Evolutionary conservation across 768 basidiomycete species (phyloP), one percentile per base, ranked within the genome.

Genomic region (Tephrocybe rancida): DNA sequence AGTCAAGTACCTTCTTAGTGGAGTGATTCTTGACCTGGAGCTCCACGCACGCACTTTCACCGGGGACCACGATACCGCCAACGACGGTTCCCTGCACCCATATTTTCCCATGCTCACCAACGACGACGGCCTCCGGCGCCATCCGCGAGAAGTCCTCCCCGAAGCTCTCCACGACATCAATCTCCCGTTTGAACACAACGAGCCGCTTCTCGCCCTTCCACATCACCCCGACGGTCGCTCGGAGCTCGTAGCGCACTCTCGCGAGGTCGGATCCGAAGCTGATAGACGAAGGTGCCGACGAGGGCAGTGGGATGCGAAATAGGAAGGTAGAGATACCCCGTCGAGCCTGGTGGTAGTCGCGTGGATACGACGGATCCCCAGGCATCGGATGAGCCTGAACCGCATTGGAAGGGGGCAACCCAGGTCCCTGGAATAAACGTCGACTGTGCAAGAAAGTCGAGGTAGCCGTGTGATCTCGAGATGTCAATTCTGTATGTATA

Each of bases 1-100:
- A 54, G 32, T 8, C 24, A 49, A 59, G 18, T 27, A 89, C 91
- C 86, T 87, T 92, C 72, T 88, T 90, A 46, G 73, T 71, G 1
- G 90, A 88, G 64, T 91, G 87, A 61, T 94, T 94, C 75, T 86
- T 91, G 44, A 93, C 85, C 57, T 87, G 83, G 48, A 94, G 69
- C 61, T 91, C 87, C 38, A 93, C 74, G 63, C 85, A 88, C 16
- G 80, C 85, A 55, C 80, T 82, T 62, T 85, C 82, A 8, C 91
- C 91, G 26, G 86, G 81, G 7, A 90, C 75, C 16, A 86, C 62
- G 13, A 87, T 69, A 7, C 80, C 83, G 29, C 83, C 87, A 21
- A 88, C 70, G 16, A 94, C 64, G 49, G 72, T 80, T 1, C 82
- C 90, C 61, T 88, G 87, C 41, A 82, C 80, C 85, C 88, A 90